A percentile compares a stretch with the other conserved stretches of the same genome.
Evolutionary conservation across 139 green algal species (phyloP).

Genomic region (Closterium sp.): DNA sequence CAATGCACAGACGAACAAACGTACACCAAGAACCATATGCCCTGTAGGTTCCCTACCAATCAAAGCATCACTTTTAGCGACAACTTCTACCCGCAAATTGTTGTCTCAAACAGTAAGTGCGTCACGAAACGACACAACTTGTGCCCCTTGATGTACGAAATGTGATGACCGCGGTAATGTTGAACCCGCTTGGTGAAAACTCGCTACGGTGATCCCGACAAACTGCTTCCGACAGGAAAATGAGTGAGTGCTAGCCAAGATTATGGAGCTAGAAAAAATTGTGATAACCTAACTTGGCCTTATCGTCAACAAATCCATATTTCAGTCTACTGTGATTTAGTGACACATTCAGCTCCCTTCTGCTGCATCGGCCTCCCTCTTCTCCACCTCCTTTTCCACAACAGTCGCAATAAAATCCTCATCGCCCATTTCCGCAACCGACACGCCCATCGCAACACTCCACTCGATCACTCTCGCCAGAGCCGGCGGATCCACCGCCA

Average conservation of each 20-base stretch:
- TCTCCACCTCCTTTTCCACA: constrained; percentile 51
- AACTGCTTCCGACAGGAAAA: background rate
- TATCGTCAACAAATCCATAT: too few species aligned
- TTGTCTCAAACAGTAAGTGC: background rate
- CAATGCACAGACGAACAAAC: too few species aligned
- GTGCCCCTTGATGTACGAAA: too few species aligned
- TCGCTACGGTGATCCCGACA: background rate
- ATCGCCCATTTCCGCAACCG: constrained; percentile 59
- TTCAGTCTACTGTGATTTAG: background rate
- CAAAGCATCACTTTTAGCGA: background rate
- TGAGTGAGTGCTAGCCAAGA: background rate
- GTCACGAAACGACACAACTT: background rate
- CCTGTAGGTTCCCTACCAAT: background rate
- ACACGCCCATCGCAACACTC: constrained; percentile 33
- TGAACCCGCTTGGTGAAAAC: too few species aligned
- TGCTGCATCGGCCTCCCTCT: constrained; percentile 1
- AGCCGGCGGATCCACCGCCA: background rate
- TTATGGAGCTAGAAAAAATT: background rate
- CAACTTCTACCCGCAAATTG: background rate
- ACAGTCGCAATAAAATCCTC: constrained; percentile 57
- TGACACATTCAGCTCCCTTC: background rate
- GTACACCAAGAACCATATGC: too few species aligned
- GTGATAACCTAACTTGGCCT: too few species aligned
- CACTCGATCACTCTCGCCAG: background rate
- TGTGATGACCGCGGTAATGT: too few species aligned